phyloP scores from a whole-genome alignment of 768 basidiomycete genomes.

The Podaxis pistillaris region DNA sequence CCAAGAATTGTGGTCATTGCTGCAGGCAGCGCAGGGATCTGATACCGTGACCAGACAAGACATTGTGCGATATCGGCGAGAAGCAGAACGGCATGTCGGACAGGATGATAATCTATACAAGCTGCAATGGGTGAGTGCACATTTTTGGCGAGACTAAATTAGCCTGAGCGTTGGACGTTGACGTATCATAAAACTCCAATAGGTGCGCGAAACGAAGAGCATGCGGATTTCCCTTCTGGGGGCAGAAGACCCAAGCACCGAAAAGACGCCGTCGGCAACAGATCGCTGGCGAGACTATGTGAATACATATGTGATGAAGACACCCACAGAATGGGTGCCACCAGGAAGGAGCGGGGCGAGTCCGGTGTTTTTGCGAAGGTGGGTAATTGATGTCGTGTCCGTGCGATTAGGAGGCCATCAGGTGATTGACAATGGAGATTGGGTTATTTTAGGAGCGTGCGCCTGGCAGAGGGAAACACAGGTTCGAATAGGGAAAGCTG shows the following conservation, averaged over 20 bases:
- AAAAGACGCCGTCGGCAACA: neutral
- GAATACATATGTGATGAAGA: constrained; percentile 66
- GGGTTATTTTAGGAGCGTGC: constrained; percentile 52
- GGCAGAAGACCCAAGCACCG: constrained; percentile 47
- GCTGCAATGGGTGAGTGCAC: constrained; percentile 69
- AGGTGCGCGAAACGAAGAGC: constrained; percentile 55
- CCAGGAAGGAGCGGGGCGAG: constrained; percentile 32
- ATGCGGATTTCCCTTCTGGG: constrained; percentile 64
- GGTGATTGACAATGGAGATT: constrained; percentile 22
- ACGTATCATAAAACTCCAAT: constrained; percentile 20
- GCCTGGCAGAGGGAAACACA: constrained; percentile 39
- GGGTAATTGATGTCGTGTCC: constrained; percentile 22
- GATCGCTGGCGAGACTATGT: constrained; percentile 73
- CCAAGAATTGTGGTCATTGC: constrained; percentile 78
- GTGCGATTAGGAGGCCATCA: constrained; percentile 21
- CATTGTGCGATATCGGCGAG: constrained; percentile 73
- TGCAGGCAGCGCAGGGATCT: constrained; percentile 60
- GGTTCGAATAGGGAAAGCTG: constrained; percentile 34
- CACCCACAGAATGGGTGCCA: constrained; percentile 72
- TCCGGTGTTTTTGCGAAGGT: constrained; percentile 61
- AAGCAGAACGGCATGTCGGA: constrained; percentile 74
- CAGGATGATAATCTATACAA: constrained; percentile 77
- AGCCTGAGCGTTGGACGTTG: constrained; percentile 12
- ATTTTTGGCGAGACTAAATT: constrained; percentile 15
- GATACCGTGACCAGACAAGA: constrained; percentile 59